These are phyloP conservation scores for Yamadazyma paraphyllophila DNA, from an alignment of 805 yeast genomes.

Conservation along the genomic window DNA sequence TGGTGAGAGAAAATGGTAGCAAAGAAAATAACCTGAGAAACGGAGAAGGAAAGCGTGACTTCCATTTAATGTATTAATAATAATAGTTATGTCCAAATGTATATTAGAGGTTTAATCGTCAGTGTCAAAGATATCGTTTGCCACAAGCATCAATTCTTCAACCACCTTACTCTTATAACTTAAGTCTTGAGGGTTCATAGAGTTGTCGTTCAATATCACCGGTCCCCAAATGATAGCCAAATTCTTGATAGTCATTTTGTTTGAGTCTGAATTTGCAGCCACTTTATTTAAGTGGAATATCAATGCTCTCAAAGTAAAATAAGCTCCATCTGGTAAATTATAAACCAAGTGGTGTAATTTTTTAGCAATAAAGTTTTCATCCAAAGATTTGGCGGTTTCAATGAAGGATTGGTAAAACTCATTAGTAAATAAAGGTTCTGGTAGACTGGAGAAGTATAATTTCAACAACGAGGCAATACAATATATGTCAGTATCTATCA, in stretches of 20 bases:
- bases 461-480: constrained; percentile 86
- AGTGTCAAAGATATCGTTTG: constrained; percentile 67
- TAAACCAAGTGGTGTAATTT: constrained; percentile 87
- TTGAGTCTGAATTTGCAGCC: constrained; percentile 55
- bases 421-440: constrained; percentile 77
- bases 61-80: background rate
- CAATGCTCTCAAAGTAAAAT: constrained; percentile 83
- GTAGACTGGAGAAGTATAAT: constrained; percentile 77
- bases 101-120: constrained; percentile 21
- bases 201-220: constrained; percentile 67
- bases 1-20: background rate
- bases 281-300: constrained; percentile 83
- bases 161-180: constrained; percentile 73
- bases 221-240: constrained; percentile 96
- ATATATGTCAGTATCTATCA: constrained; percentile 78
- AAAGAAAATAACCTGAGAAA: background rate
- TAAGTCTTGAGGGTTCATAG: constrained; percentile 67
- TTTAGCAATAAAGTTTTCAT: constrained; percentile 51
- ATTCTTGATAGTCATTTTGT: constrained; percentile 80
- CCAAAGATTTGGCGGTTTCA: constrained; percentile 57
- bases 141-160: constrained; percentile 80
- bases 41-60: background rate
- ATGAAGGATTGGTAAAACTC: constrained; percentile 63
- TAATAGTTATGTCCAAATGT: background rate
- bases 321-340: constrained; percentile 90